A percentile compares a stretch with the other conserved stretches of the same genome.
These are phyloP conservation scores for Penstemon newberryi DNA, from an alignment of 257 asterid genomes.

Conservation along the genomic window DNA sequence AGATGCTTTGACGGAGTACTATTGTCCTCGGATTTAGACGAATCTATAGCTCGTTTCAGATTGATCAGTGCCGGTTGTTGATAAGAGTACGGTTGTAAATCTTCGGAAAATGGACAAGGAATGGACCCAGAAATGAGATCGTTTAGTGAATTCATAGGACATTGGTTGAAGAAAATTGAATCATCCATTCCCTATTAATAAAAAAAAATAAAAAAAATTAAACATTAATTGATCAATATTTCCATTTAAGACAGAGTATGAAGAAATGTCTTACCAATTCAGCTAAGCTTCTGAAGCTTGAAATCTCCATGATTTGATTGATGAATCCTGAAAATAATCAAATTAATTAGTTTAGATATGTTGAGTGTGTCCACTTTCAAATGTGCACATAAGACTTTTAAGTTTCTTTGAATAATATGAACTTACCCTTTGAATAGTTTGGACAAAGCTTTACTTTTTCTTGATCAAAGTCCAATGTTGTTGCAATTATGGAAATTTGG, in stretches of 20 bases:
- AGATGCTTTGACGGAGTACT: slow-evolving; percentile 52
- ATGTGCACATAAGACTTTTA: too few species aligned
- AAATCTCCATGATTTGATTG: slow-evolving; percentile 47
- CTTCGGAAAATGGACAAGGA: slow-evolving; percentile 39
- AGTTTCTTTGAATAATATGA: slow-evolving; percentile 17
- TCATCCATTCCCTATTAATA: slow-evolving; percentile 57
- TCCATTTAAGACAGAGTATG: neutral
- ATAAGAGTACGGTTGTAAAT: slow-evolving; percentile 24
- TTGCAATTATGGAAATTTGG: slow-evolving; percentile 23
- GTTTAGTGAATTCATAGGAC: slow-evolving; percentile 49
- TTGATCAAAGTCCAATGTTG: slow-evolving; percentile 23
- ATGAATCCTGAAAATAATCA: neutral
- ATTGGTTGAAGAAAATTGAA: slow-evolving; percentile 50
- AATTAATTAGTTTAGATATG: too few species aligned
- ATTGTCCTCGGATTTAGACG: slow-evolving; percentile 24
- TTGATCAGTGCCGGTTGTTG: slow-evolving; percentile 28
- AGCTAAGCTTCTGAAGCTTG: slow-evolving; percentile 47
- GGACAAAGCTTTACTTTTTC: slow-evolving; percentile 36
- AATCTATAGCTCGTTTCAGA: slow-evolving; percentile 41
- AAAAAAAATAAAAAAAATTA: neutral
- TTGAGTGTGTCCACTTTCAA: too few species aligned
- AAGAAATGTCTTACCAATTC: slow-evolving; percentile 49
- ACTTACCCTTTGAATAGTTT: slow-evolving; percentile 23
- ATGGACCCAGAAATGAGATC: slow-evolving; percentile 43
- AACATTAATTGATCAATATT: neutral